phyloP scores from a whole-genome alignment of 805 yeast species.

The Lipomyces mesembrius region DNA sequence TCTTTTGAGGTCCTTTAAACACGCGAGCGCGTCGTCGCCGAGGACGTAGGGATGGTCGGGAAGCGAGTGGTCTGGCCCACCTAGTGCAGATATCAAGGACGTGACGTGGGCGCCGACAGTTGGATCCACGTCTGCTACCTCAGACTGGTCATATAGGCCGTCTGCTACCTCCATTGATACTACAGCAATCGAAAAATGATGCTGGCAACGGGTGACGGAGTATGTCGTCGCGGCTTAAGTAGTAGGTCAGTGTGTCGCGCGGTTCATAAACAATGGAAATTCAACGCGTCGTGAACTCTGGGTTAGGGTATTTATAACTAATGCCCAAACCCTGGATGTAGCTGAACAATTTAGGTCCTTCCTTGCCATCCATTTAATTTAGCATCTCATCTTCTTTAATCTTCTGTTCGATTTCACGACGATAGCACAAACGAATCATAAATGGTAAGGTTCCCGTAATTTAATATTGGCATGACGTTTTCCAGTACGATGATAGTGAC shows the following conservation, averaged over 20 bases:
- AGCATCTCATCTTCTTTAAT: too few relatives aligned
- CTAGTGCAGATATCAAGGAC: conserved; percentile 82
- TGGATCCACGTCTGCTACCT: conserved; percentile 18
- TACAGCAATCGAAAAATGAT: background rate
- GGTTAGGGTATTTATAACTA: too few relatives aligned
- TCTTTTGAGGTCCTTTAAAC: conserved; percentile 82
- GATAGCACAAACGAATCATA: background rate
- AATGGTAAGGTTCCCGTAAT: background rate
- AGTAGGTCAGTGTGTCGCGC: background rate
- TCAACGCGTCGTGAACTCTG: too few relatives aligned
- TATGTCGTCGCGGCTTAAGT: background rate
- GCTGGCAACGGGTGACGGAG: background rate
- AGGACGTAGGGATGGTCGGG: conserved; percentile 65
- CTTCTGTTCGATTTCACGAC: too few relatives aligned
- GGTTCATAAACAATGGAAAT: too few relatives aligned
- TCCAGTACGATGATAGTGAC: background rate
- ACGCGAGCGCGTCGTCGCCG: conserved; percentile 86
- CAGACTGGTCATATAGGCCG: background rate
- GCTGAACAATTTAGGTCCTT: too few relatives aligned
- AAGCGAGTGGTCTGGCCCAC: conserved; percentile 76
- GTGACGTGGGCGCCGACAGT: conserved; percentile 73
- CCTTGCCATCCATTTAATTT: too few relatives aligned
- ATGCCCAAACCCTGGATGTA: too few relatives aligned
- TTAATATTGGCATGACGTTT: background rate
- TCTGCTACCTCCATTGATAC: background rate